Percentiles rank a stretch among this genome's conserved stretches.
phyloP scores from a whole-genome alignment of 441 rosid genomes.

The Bruguiera hainesii region DNA sequence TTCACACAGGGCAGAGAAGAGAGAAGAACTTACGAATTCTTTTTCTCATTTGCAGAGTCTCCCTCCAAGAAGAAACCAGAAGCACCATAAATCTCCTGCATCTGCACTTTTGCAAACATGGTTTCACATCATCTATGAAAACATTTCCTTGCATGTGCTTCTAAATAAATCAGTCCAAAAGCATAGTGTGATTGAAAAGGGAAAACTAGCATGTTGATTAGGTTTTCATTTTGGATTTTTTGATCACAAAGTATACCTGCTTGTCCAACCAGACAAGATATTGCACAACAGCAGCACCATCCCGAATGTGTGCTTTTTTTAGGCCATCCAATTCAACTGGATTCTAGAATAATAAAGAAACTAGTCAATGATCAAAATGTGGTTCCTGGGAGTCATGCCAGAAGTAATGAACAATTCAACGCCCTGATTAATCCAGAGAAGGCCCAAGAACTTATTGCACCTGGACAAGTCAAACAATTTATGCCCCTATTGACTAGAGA shows the following conservation, averaged over 20 bases:
- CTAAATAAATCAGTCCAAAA: constrained; percentile 6
- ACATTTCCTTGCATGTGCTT: constrained; percentile 8
- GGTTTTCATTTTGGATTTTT: neutral
- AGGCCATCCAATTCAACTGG: constrained; percentile 89
- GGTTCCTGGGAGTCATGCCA: neutral
- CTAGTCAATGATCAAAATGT: constrained; percentile 7
- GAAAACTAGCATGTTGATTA: neutral
- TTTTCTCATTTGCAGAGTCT: constrained; percentile 42
- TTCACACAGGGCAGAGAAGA: neutral
- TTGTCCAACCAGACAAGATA: constrained; percentile 94
- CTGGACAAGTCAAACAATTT: neutral
- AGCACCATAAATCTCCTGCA: constrained; percentile 94
- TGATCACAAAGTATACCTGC: constrained; percentile 47
- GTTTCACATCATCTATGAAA: constrained; percentile 15
- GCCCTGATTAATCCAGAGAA: neutral
- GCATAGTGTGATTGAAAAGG: neutral
- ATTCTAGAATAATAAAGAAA: constrained; percentile 43
- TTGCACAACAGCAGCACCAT: constrained; percentile 99
- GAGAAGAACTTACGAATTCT: constrained; percentile 41
- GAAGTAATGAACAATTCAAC: neutral
- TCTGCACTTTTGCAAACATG: constrained; percentile 43
- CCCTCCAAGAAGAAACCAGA: constrained; percentile 92
- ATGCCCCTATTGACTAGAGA: neutral
- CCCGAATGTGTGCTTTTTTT: constrained; percentile 87
- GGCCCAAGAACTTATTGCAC: neutral